phyloP scores from a whole-genome alignment of 371 early-diverging fungal species.

The Rhizopus stolonifer region DNA sequence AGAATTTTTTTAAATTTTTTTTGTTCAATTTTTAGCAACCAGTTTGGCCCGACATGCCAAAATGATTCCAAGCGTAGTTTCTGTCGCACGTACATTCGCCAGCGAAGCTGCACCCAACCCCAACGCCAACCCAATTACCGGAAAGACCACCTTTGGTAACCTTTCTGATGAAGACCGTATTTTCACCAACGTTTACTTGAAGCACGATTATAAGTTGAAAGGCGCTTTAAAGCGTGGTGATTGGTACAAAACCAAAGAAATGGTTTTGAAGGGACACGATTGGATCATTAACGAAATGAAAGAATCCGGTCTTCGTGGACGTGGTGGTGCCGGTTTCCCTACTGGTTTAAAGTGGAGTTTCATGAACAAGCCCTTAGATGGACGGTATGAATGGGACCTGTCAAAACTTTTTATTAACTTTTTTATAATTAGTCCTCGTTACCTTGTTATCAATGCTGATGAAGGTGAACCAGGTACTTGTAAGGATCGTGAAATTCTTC shows the following conservation, averaged over 20 bases:
- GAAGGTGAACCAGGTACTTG: slow-evolving; percentile 99
- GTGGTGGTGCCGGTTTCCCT: slow-evolving; percentile 98
- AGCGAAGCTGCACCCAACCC: slow-evolving; percentile 48
- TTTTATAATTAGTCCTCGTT: slow-evolving; percentile 69
- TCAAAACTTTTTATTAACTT: background rate
- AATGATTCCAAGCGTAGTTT: slow-evolving; percentile 23
- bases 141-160: slow-evolving; percentile 65
- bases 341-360: slow-evolving; percentile 98
- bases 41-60: slow-evolving; percentile 26
- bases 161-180: slow-evolving; percentile 93
- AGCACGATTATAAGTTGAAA: slow-evolving; percentile 86
- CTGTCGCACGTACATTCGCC: slow-evolving; percentile 43
- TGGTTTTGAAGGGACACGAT: slow-evolving; percentile 92
- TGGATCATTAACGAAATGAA: slow-evolving; percentile 98
- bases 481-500: slow-evolving; percentile 98
- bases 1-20: slow-evolving; percentile 5
- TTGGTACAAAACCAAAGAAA: slow-evolving; percentile 98
- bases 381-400: slow-evolving; percentile 45
- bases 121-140: slow-evolving; percentile 50
- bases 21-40: slow-evolving; percentile 2
- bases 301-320: slow-evolving; percentile 92
- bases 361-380: slow-evolving; percentile 93
- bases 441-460: slow-evolving; percentile 96
- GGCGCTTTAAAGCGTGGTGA: slow-evolving; percentile 95
- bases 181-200: slow-evolving; percentile 94